Percentiles rank a stretch among this genome's conserved stretches.
phyloP scores from a whole-genome alignment of 2,329 filamentous ascomycete genomes.

The Fusarium torulosum region DNA sequence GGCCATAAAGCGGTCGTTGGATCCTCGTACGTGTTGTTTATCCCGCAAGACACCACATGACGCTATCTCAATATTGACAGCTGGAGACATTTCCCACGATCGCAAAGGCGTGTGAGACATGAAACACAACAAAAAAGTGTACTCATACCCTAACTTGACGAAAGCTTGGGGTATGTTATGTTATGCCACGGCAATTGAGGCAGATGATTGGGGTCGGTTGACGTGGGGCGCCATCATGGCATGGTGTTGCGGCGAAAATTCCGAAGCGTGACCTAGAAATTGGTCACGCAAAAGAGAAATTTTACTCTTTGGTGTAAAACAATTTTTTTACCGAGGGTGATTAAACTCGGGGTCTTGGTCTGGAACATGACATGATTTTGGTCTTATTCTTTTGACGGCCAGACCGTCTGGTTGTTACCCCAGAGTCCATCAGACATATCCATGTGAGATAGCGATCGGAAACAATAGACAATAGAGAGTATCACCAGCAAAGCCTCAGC shows the following conservation, averaged over 20 bases:
- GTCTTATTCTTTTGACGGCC: not conserved
- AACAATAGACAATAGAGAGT: not conserved
- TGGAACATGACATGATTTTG: slow-evolving; percentile 13
- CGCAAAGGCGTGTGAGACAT: slow-evolving; percentile 34
- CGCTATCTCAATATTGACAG: slow-evolving; percentile 16
- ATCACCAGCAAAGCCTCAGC: slow-evolving; percentile 24
- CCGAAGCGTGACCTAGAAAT: slow-evolving; percentile 35
- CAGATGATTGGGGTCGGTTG: slow-evolving; percentile 47
- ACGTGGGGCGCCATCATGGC: slow-evolving; percentile 28
- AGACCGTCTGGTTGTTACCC: slow-evolving; percentile 3
- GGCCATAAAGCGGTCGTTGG: slow-evolving; percentile 6
- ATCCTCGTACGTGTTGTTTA: slow-evolving; percentile 19
- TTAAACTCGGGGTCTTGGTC: slow-evolving; percentile 3
- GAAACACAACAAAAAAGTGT: slow-evolving; percentile 10
- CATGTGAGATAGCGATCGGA: slow-evolving; percentile 21
- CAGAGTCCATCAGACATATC: slow-evolving; percentile 1
- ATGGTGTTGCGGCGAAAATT: slow-evolving; percentile 33
- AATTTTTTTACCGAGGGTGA: not conserved
- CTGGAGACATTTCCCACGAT: slow-evolving; percentile 15
- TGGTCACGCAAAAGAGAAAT: slow-evolving; percentile 36
- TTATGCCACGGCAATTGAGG: slow-evolving; percentile 41
- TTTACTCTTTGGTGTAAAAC: not conserved
- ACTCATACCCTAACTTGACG: slow-evolving; percentile 35
- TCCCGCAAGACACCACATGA: slow-evolving; percentile 27
- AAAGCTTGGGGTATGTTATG: slow-evolving; percentile 7